A percentile compares a stretch with the other conserved stretches of the same genome.
Evolutionary conservation across 2,329 filamentous ascomycete genomes (phyloP).

Genomic region (Macrophomina tecta): DNA sequence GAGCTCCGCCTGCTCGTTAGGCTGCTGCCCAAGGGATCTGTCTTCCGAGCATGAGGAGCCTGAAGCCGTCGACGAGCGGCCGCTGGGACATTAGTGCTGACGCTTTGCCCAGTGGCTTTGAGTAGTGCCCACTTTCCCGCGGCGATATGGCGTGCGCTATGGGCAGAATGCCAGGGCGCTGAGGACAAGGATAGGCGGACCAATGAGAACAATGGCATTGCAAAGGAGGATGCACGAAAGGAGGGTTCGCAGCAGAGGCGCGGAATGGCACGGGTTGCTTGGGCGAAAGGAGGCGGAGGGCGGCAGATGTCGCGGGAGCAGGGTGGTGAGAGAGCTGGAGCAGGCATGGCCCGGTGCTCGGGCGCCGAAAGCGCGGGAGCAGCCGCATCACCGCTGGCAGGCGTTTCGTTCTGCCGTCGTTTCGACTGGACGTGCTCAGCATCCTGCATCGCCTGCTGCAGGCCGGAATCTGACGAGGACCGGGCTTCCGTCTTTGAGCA

Average conservation of each 20-base stretch:
- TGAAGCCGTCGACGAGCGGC: neutral
- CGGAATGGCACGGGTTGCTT: constrained; percentile 12
- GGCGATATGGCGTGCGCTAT: constrained; percentile 22
- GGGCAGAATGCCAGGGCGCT: neutral
- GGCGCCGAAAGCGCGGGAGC: neutral
- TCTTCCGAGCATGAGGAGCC: neutral
- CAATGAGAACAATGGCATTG: constrained; percentile 16
- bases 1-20: neutral
- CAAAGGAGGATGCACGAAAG: constrained; percentile 18
- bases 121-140: constrained; percentile 11
- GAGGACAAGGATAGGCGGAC: neutral
- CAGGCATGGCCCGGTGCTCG: neutral
- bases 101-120: constrained; percentile 9
- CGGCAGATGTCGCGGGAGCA: constrained; percentile 6
- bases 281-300: neutral
- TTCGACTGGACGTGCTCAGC: neutral
- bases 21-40: neutral
- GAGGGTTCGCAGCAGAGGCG: constrained; percentile 12
- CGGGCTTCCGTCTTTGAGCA: constrained; percentile 15
- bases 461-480: constrained; percentile 9
- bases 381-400: neutral
- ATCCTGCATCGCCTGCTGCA: neutral
- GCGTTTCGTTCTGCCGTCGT: constrained; percentile 3
- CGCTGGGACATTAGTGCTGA: neutral
- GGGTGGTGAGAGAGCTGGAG: neutral